These are phyloP conservation scores for Apiospora rasikravindrae DNA, from an alignment of 2,329 filamentous ascomycete genomes.

Conservation along the genomic window DNA sequence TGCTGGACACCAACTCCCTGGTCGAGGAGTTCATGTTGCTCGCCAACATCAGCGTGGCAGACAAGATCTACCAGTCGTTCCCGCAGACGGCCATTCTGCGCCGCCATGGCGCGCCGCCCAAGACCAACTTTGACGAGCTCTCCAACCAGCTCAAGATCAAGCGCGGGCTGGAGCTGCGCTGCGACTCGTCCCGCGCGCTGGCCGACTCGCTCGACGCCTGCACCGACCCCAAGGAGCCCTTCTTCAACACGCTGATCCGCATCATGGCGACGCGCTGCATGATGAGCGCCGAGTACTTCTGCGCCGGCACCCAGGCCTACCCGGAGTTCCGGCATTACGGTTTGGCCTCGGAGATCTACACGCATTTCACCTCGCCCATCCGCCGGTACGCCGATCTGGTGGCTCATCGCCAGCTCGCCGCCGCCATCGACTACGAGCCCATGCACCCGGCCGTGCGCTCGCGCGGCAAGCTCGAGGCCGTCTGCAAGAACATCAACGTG, in stretches of 20 bases:
- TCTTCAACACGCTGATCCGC: slow-evolving; percentile 97
- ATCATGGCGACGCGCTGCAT: slow-evolving; percentile 99
- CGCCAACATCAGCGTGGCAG: slow-evolving; percentile 93
- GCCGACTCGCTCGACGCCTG: slow-evolving; percentile 91
- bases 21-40: slow-evolving; percentile 99
- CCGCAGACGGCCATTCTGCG: slow-evolving; percentile 94
- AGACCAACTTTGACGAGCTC: slow-evolving; percentile 96
- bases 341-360: slow-evolving; percentile 95
- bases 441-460: slow-evolving; percentile 83
- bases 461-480: slow-evolving; percentile 83
- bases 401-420: slow-evolving; percentile 91
- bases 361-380: slow-evolving; percentile 97
- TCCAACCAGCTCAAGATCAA: slow-evolving; percentile 89
- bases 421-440: slow-evolving; percentile 90
- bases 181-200: slow-evolving; percentile 89
- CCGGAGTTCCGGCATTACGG: slow-evolving; percentile 97
- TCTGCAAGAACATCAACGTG: slow-evolving; percentile 98
- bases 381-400: slow-evolving; percentile 96
- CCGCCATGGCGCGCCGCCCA: slow-evolving; percentile 89
- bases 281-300: slow-evolving; percentile 99
- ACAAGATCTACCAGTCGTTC: slow-evolving; percentile 88
- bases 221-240: slow-evolving; percentile 79
- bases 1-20: slow-evolving; percentile 93
- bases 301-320: slow-evolving; percentile 88
- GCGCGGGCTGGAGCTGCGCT: slow-evolving; percentile 77